Evolutionary conservation across 1,284 basidiomycete genomes (phyloP), one percentile per base, ranked within the genome.

Genomic region (Cystobasidium sp.): DNA sequence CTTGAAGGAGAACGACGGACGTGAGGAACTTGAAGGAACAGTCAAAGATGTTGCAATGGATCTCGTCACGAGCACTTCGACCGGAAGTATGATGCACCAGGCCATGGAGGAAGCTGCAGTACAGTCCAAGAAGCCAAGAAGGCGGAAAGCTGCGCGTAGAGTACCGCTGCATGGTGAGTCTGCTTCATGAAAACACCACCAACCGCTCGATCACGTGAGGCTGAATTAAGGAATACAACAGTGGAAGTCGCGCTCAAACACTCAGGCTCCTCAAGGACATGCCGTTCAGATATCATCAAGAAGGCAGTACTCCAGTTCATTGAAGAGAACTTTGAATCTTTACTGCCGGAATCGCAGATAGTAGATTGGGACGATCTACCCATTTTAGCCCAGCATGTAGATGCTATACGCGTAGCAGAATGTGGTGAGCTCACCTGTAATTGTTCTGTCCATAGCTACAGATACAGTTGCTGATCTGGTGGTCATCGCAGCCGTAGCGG

Each of bases 331-430:
- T 73, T 73, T 62, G 70, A 73, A 31, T 73, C 70, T 7, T 22
- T 73, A 14, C 46, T 58, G 3, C 70, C 70, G 12, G 70, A 66
- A 39, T 73, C 70, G 18, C 49, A 39, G 14, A 52, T 73, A 20
- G 61, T 67, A 20, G 89, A 90, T 43, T 95, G 92, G 92, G 86
- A 90, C 76, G 86, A 88, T 51, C 84, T 89, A 37, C 86, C 88
- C 9, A 86, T 91, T 52, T 86, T 98, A 16, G 85, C 85, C 0
- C 84, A 88, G 24, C 88, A 91, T 61, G 89, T 97, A 22, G 91
- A 94, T 75, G 86, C 86, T 46, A 90, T 98, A 75, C 83, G 85
- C n/a, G 88, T 92, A 3, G 89, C 90, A 3, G 95, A 88, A 66
- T 82, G 81, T 52, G 77, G 86, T 86, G 76, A 77, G 85, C 82